A percentile compares a stretch with the other conserved stretches of the same genome.
Conservation (phyloP, 257 asterid species). For the Penstemon eatonii region DNA sequence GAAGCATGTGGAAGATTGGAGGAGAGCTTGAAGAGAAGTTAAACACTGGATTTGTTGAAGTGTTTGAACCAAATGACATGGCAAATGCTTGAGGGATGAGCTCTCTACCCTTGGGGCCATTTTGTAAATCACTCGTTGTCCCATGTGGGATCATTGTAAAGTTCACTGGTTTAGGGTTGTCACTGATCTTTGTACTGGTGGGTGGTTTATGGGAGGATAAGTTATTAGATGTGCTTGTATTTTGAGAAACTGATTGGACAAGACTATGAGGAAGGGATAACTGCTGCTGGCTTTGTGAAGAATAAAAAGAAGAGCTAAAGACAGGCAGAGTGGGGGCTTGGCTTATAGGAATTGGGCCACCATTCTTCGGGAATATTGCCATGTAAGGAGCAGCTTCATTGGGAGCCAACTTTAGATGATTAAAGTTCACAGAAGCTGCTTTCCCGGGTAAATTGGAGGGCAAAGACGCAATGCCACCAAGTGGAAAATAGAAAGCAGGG, state of each 20-base stretch:
- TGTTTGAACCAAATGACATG: conserved; percentile 39
- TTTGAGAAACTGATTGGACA: conserved; percentile 32
- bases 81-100: conserved; percentile 39
- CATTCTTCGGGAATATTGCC: conserved; percentile 43
- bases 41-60: conserved; percentile 32
- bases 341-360: conserved; percentile 34
- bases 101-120: conserved; percentile 36
- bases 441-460: conserved; percentile 34
- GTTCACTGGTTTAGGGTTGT: conserved; percentile 31
- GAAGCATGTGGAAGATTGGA: conserved; percentile 42
- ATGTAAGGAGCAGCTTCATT: conserved; percentile 41
- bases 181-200: conserved; percentile 22
- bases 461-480: conserved; percentile 34
- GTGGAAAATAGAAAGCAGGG: conserved; percentile 40
- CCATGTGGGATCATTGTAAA: conserved; percentile 31
- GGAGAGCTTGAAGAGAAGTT: conserved; percentile 37
- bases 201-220: conserved; percentile 37
- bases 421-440: conserved; percentile 33
- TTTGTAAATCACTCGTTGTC: conserved; percentile 33
- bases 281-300: conserved; percentile 42
- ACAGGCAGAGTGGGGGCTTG: conserved; percentile 30
- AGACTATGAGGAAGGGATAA: conserved; percentile 30
- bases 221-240: conserved; percentile 28
- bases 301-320: conserved; percentile 39
- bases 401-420: conserved; percentile 33